Percentiles rank a stretch among this genome's conserved stretches.
phyloP scores from a whole-genome alignment of 2,329 filamentous ascomycete genomes.

The Alternaria atra region DNA sequence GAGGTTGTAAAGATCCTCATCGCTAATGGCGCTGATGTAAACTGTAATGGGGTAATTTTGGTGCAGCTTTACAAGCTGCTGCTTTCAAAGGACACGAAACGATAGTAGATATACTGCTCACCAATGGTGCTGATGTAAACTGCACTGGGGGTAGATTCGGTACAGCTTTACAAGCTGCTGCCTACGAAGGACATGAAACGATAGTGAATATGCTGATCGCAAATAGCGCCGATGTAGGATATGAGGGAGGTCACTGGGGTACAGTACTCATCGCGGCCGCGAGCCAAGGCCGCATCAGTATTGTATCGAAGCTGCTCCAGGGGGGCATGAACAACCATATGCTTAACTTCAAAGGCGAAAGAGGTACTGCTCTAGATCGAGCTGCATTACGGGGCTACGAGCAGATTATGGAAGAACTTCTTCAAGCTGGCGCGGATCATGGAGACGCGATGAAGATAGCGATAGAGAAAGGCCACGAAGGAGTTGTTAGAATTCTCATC shows the following conservation, averaged over 20 bases:
- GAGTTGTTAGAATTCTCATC: neutral
- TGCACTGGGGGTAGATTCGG: neutral
- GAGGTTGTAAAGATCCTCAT: neutral
- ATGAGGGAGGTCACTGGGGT: neutral
- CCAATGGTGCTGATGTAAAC: neutral
- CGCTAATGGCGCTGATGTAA: neutral
- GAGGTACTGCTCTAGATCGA: neutral
- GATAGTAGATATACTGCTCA: neutral
- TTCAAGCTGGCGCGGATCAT: neutral
- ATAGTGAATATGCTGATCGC: neutral
- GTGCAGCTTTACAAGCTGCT: no score
- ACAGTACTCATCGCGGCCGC: neutral
- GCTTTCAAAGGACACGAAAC: no score
- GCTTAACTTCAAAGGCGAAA: rapidly evolving
- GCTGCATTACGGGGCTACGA: neutral
- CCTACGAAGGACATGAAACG: rapidly evolving
- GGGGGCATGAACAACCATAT: neutral
- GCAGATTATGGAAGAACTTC: neutral
- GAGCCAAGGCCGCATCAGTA: rapidly evolving
- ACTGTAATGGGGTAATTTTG: neutral
- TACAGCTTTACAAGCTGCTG: neutral
- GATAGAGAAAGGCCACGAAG: neutral
- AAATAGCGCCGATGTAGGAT: neutral
- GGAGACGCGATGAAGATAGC: neutral
- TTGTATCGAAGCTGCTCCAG: neutral